phyloP scores from a whole-genome alignment of 73 alveolate genomes.

The Uronychia binucleata region DNA sequence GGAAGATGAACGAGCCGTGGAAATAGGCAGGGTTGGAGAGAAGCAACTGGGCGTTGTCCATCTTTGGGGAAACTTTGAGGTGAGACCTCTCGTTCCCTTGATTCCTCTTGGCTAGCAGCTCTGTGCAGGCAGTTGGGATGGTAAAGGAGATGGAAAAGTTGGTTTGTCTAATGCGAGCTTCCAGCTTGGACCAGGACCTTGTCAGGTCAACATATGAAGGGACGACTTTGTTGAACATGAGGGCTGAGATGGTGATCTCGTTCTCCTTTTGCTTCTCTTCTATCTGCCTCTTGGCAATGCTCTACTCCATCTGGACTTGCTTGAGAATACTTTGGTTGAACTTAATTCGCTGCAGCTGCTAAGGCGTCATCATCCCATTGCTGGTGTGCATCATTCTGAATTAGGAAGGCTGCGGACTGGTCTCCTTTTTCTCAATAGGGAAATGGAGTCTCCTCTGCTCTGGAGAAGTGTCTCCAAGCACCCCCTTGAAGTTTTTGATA shows the following conservation, averaged over 20 bases:
- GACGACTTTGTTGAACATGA: not conserved
- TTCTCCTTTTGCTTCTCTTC: not conserved
- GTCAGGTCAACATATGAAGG: not conserved
- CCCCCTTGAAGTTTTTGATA: not conserved
- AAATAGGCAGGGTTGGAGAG: too few species aligned
- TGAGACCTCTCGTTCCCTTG: too few species aligned
- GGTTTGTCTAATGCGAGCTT: not conserved
- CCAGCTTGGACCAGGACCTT: not conserved
- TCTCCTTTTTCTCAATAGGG: not conserved
- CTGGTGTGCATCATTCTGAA: too few species aligned
- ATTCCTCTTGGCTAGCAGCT: not conserved
- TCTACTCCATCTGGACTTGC: not conserved
- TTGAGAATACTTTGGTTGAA: not conserved
- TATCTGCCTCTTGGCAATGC: too few species aligned
- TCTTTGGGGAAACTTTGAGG: too few species aligned
- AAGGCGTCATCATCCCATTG: too few species aligned
- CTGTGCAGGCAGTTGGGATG: not conserved
- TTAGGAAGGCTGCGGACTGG: too few species aligned
- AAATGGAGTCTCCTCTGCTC: not conserved
- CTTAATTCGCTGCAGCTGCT: too few species aligned
- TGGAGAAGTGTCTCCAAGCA: not conserved
- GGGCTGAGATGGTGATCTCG: not conserved
- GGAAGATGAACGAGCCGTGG: too few species aligned
- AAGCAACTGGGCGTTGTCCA: too few species aligned
- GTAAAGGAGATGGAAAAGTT: too few species aligned